phyloP scores from a whole-genome alignment of 306 rosid genomes.

The Chamaecrista fasciculata region DNA sequence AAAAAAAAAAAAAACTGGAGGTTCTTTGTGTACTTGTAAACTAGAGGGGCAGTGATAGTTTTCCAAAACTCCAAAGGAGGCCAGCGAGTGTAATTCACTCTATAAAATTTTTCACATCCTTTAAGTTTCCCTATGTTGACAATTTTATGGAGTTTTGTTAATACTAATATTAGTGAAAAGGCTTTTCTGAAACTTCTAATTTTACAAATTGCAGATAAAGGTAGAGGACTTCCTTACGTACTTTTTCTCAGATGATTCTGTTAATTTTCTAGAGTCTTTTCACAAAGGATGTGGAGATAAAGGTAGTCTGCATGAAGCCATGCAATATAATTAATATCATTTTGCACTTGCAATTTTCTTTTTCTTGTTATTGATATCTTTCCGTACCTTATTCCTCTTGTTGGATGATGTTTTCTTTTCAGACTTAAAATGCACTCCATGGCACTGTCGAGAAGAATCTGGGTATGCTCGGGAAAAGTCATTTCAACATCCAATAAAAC shows the following conservation, averaged over 20 bases:
- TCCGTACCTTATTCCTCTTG: background rate
- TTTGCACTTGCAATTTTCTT: slow-evolving; percentile 18
- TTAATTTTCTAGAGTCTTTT: slow-evolving; percentile 56
- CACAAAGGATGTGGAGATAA: slow-evolving; percentile 84
- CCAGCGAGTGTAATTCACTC: background rate
- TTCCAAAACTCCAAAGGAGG: background rate
- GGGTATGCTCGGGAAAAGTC: slow-evolving; percentile 80
- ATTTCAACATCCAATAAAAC: slow-evolving; percentile 92
- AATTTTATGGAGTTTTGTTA: background rate
- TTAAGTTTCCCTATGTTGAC: slow-evolving; percentile 4
- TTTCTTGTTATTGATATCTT: slow-evolving; percentile 20
- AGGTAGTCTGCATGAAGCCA: slow-evolving; percentile 52
- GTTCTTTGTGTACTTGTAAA: background rate
- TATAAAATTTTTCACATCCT: background rate
- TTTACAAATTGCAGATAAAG: slow-evolving; percentile 69
- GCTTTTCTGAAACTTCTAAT: slow-evolving; percentile 22
- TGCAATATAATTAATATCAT: slow-evolving; percentile 6
- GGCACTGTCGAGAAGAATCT: slow-evolving; percentile 67
- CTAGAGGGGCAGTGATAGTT: background rate
- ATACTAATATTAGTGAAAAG: background rate
- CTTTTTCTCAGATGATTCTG: slow-evolving; percentile 70
- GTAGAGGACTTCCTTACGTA: slow-evolving; percentile 79
- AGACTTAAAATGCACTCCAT: slow-evolving; percentile 67
- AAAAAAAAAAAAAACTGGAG: background rate
- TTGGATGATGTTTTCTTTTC: slow-evolving; percentile 35